Evolutionary conservation across 225 moss, liverwort and hornwort species (phyloP), one percentile per base, ranked within the genome.

Genomic region (Physcomitrellopsis africana): DNA sequence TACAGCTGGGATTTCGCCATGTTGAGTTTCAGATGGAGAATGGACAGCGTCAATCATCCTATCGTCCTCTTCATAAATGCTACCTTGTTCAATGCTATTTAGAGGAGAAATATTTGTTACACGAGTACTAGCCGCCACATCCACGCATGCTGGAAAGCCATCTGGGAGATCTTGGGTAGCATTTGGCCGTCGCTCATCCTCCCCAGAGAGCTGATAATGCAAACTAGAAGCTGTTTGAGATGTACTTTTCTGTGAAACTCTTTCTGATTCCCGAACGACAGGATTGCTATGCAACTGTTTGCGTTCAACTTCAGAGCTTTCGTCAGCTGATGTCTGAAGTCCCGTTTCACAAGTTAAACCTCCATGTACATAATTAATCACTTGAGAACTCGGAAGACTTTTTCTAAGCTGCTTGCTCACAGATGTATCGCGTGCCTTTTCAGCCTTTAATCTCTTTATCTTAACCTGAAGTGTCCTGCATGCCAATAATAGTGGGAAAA

Each of bases 371-470:
- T 80, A 49, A 77, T 89, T 77, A 73, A 60, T 55, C 17, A 70
- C 12, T 29, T 51, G 65, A 55, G 76, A 42, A 65, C 63, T 75
- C 49, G 81, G 24, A 67, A 65, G 68, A 47, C 75, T 79, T 37
- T 64, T 85, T 51, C 79, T 75, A 57, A 78, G 23, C 58, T 69
- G 76, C 48, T 69, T 79, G 79, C 58, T 81, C 68, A 62, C 17
- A 69, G 79, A 67, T 60, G 57, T 44, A n/a, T 78, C 72, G 65
- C 60, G 68, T 41, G 80, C 83, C 77, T 88, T 84, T 77, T 88
- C 89, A 62, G 91, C 88, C 74, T 91, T 88, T 60, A 94, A 74
- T 67, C 73, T 83, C 70, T 69, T 86, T 55, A 94, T 91, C 74
- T 86, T 88, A 41, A 83, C 85, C 68, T 90, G 86, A 18, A 94